Evolutionary conservation across 495 filamentous ascomycete genomes (phyloP), one percentile per base, ranked within the genome.

Genomic region (Penicillium arizonense): DNA sequence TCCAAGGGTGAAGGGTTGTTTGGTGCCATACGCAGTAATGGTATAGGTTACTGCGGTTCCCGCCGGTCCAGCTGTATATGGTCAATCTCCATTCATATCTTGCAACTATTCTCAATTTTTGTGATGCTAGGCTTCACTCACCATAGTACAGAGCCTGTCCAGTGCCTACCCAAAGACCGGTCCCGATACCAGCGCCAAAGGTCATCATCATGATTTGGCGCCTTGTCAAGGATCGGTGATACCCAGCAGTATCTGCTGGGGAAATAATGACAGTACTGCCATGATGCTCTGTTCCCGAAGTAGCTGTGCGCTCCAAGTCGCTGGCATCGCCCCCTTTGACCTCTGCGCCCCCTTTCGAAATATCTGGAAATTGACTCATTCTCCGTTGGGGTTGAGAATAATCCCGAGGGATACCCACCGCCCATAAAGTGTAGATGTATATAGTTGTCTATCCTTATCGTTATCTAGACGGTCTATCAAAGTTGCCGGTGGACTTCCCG

Each of bases 161-260:
- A 32, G 64, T 60, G n/a, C 64, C 57, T 7, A 62, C 52, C 64
- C 64, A 62, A 1, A 68, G 47, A 0, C 62, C 65, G 3, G 62
- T 65, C 5, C 65, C 65, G 44, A 68, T 61, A 2, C 65, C 65
- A 14, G 65, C 65, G 1, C 65, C 65, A 53, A 68, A 68, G 21
- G 65, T 68, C 62, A 63, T 68, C 65, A 68, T 68, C 65, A 68
- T 68, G 34, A 68, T 61, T 32, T 68, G 61, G 16, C 65, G 57
- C 16, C 62, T 44, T 1, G 59, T 61, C 21, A 68, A 53, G n/a
- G 62, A 65, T 13, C 65, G 62, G 26, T 68, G 65, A 14, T 59
- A 68, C 4, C 65, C 65, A 5, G 60, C 65, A 43, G 38, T 54
- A 5, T 47, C 37, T 10, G 30, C 38, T 36, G 38, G 52, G 12